These are phyloP conservation scores for Strigomonas culicis DNA, from an alignment of 208 protist genomes.

Conservation along the genomic window DNA sequence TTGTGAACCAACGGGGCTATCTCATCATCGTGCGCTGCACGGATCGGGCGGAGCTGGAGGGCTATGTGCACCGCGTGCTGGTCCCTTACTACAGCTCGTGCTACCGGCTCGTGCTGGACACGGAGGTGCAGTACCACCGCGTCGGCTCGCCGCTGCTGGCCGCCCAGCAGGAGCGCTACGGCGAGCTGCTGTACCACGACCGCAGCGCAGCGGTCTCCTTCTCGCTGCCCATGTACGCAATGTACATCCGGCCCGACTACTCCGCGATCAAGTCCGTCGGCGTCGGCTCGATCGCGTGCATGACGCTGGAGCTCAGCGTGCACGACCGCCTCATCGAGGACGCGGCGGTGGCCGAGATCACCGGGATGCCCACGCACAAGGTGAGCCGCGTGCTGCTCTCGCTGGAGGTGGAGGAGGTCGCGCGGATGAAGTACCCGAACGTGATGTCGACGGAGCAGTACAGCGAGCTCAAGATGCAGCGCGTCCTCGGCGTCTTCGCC, in stretches of 20 bases:
- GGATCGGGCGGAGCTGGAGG: conserved; percentile 67
- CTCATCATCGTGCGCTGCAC: conserved; percentile 60
- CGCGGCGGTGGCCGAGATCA: conserved; percentile 63
- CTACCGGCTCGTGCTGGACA: conserved; percentile 54
- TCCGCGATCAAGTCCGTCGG: conserved; percentile 84
- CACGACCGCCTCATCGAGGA: conserved; percentile 81
- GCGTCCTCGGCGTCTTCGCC: conserved; percentile 68
- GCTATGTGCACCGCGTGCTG: conserved; percentile 61
- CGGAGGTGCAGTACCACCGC: conserved; percentile 68
- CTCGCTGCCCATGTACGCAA: conserved; percentile 74
- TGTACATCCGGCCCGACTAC: conserved; percentile 79
- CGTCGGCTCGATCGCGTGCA: conserved; percentile 84
- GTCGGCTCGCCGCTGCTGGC: conserved; percentile 42
- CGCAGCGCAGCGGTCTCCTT: conserved; percentile 77
- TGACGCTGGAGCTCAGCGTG: conserved; percentile 84
- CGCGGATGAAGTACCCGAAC: conserved; percentile 79
- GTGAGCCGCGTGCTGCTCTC: conserved; percentile 68
- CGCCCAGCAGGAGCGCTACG: conserved; percentile 75
- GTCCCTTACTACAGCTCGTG: conserved; percentile 54
- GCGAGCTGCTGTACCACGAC: conserved; percentile 81
- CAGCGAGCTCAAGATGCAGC: conserved; percentile 76
- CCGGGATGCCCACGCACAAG: conserved; percentile 78
- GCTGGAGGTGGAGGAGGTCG: conserved; percentile 84
- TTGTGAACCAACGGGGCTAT: conserved; percentile 75
- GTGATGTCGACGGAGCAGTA: conserved; percentile 89